Conservation (phyloP, 441 rosid species). For the Aquilaria agallochum region DNA sequence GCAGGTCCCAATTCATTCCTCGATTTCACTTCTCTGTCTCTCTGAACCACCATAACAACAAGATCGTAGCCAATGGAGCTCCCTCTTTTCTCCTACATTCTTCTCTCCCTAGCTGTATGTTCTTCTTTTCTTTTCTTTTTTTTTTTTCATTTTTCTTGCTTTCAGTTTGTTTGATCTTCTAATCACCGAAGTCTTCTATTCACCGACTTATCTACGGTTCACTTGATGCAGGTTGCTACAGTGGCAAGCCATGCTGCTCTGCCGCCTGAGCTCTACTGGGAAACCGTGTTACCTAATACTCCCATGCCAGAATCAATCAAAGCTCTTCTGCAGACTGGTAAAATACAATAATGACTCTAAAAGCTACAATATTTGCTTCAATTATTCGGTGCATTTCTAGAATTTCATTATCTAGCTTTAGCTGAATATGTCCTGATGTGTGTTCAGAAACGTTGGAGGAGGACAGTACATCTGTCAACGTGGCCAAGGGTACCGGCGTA, state of each 20-base stretch:
- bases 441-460: constrained; percentile 25
- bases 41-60: too few species aligned
- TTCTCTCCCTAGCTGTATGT: too few species aligned
- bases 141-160: neutral
- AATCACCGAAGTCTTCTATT: neutral
- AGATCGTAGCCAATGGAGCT: too few species aligned
- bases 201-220: too few species aligned
- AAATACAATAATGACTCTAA: neutral
- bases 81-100: too few species aligned
- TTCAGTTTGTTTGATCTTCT: neutral
- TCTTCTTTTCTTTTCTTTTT: neutral
- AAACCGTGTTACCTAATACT: constrained; percentile 61
- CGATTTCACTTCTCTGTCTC: too few species aligned
- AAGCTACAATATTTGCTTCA: neutral
- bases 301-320: constrained; percentile 68
- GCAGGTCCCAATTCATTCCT: too few species aligned
- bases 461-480: constrained; percentile 50
- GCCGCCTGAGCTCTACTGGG: constrained; percentile 72
- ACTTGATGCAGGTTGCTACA: constrained; percentile 36
- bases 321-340: constrained; percentile 53
- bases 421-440: neutral
- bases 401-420: too few species aligned
- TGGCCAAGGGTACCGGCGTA: constrained; percentile 38
- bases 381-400: too few species aligned
- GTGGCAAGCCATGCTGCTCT: constrained; percentile 49